These are phyloP conservation scores for Mucor saturninus DNA, from an alignment of 371 early-diverging fungal species.

Conservation along the genomic window DNA sequence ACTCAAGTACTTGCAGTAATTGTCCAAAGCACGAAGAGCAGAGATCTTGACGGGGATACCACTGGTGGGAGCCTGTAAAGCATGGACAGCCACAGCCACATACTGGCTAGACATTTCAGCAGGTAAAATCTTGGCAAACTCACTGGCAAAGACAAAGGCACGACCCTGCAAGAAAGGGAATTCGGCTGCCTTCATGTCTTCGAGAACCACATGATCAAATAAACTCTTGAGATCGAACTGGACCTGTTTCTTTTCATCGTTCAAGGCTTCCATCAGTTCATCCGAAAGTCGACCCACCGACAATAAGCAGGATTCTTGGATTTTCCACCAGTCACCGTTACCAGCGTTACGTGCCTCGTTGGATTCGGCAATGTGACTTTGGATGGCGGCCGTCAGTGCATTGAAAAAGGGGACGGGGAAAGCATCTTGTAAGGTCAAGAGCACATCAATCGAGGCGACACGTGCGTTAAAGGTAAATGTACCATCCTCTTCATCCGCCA, in stretches of 20 bases:
- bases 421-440: conserved; percentile 61
- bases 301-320: conserved; percentile 81
- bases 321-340: conserved; percentile 77
- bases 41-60: conserved; percentile 76
- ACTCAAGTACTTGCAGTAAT: conserved; percentile 70
- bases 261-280: conserved; percentile 61
- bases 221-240: conserved; percentile 70
- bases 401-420: conserved; percentile 63
- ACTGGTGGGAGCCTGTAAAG: conserved; percentile 64
- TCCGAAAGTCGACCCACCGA: conserved; percentile 70
- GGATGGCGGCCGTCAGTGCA: conserved; percentile 61
- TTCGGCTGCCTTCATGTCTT: conserved; percentile 62
- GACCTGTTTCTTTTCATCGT: conserved; percentile 42
- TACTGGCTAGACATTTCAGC: conserved; percentile 68
- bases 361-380: conserved; percentile 60
- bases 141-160: conserved; percentile 85
- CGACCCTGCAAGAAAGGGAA: conserved; percentile 89
- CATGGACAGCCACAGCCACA: conserved; percentile 73
- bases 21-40: conserved; percentile 78
- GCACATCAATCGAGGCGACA: conserved; percentile 79
- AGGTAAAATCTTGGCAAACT: conserved; percentile 79
- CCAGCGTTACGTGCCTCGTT: conserved; percentile 56
- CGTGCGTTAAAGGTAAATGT: conserved; percentile 82
- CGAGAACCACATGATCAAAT: conserved; percentile 80
- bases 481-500: conserved; percentile 91